These are phyloP conservation scores for Nemania sp. DNA, from an alignment of 2,329 filamentous ascomycete species.

Conservation along the genomic window DNA sequence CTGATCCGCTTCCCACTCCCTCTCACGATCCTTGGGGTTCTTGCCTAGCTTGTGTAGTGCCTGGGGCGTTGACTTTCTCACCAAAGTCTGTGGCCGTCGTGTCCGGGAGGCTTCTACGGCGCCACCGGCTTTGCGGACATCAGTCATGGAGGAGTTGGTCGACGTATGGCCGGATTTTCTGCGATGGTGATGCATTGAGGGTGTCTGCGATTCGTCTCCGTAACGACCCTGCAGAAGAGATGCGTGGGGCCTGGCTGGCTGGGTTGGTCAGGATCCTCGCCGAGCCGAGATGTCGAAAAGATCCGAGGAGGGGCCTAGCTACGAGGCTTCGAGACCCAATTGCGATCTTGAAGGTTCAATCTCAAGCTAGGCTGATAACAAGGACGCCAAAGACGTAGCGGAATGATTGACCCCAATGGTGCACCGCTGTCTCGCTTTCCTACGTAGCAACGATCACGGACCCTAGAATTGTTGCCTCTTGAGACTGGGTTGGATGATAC, in stretches of 20 bases:
- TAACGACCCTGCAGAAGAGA: too few relatives aligned
- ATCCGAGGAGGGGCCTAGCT: background rate
- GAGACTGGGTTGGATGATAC: background rate
- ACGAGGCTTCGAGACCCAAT: slow-evolving; percentile 1
- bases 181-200: slow-evolving; percentile 60
- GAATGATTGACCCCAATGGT: background rate
- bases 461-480: background rate
- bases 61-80: slow-evolving; percentile 48
- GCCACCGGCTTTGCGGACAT: slow-evolving; percentile 56
- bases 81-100: slow-evolving; percentile 52
- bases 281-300: slow-evolving; percentile 27
- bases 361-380: slow-evolving; percentile 4
- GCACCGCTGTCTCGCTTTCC: background rate
- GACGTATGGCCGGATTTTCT: slow-evolving; percentile 60
- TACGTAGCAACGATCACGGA: background rate
- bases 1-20: slow-evolving; percentile 53
- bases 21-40: slow-evolving; percentile 56
- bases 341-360: background rate
- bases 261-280: slow-evolving; percentile 27
- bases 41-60: slow-evolving; percentile 54
- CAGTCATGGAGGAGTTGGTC: slow-evolving; percentile 58
- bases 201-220: slow-evolving; percentile 33
- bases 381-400: background rate
- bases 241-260: slow-evolving; percentile 28
- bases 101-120: slow-evolving; percentile 52